phyloP scores from a whole-genome alignment of 805 yeast genomes.

The Candida takata region DNA sequence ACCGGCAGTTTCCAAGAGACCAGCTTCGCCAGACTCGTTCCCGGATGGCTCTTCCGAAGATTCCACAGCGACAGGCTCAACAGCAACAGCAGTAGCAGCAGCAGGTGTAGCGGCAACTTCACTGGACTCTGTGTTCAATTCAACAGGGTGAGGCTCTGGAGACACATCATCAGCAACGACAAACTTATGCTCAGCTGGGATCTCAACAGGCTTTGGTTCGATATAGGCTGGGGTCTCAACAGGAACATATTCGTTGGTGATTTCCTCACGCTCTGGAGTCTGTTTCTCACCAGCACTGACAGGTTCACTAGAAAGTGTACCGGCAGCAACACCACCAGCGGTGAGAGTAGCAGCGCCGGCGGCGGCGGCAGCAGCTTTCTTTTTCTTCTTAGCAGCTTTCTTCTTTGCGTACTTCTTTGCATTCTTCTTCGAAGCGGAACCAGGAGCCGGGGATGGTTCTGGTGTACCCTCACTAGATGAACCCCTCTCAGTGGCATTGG shows the following conservation, averaged over 20 bases:
- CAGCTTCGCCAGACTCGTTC: background rate
- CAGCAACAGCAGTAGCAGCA: background rate
- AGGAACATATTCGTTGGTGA: background rate
- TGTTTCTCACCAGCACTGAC: background rate
- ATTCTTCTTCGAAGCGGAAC: no score
- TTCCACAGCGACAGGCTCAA: background rate
- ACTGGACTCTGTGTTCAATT: background rate
- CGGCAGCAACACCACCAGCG: conserved; percentile 3
- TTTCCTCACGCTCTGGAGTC: no score
- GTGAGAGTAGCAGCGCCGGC: no score
- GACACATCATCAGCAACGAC: conserved; percentile 10
- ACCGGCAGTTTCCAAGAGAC: conserved; percentile 2
- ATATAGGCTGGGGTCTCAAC: conserved; percentile 3
- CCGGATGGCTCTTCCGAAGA: background rate
- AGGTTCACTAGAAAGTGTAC: conserved; percentile 1
- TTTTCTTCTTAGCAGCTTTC: conserved; percentile 18
- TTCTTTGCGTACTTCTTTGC: conserved; percentile 20
- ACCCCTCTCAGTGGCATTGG: conserved; percentile 2
- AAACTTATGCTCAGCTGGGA: conserved; percentile 18
- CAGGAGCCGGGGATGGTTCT: conserved; percentile 4
- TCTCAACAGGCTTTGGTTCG: conserved; percentile 14
- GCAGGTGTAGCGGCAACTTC: conserved; percentile 1
- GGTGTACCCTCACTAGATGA: conserved; percentile 14
- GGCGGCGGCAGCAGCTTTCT: conserved; percentile 12
- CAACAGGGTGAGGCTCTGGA: conserved; percentile 4